phyloP scores from a whole-genome alignment of 768 basidiomycete genomes.

The Mrakia hoshinonis region DNA sequence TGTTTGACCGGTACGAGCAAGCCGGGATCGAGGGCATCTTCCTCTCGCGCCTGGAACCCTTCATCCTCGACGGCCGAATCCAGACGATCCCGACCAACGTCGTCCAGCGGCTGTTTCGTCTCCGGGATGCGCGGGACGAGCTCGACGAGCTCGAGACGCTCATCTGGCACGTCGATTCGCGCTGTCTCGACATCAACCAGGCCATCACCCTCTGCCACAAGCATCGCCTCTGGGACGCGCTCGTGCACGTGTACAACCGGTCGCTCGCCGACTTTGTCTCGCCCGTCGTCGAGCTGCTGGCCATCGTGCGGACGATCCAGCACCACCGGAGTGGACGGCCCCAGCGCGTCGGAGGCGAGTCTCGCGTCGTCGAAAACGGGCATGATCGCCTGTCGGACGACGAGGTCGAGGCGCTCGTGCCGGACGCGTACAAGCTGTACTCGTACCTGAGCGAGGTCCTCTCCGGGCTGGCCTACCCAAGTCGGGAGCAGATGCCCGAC shows the following conservation, averaged over 20 bases:
- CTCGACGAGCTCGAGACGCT: constrained; percentile 73
- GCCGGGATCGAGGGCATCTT: constrained; percentile 76
- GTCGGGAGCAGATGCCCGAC: constrained; percentile 58
- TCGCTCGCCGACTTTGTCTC: constrained; percentile 81
- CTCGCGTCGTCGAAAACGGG: constrained; percentile 16
- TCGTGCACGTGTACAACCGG: constrained; percentile 86
- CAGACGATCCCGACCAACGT: constrained; percentile 73
- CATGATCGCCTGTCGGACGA: constrained; percentile 33
- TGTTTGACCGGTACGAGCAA: constrained; percentile 81
- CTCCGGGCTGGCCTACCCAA: constrained; percentile 78
- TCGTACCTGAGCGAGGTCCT: constrained; percentile 74
- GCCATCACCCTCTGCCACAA: constrained; percentile 74
- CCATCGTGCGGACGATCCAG: constrained; percentile 61
- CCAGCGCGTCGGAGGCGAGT: constrained; percentile 29
- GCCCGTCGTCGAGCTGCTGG: constrained; percentile 75
- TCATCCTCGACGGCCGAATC: constrained; percentile 66
- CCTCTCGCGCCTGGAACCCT: constrained; percentile 68
- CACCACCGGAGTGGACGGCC: constrained; percentile 45
- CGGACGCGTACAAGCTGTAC: constrained; percentile 84
- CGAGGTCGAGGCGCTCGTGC: constrained; percentile 51
- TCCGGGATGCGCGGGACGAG: constrained; percentile 63
- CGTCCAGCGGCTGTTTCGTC: constrained; percentile 68
- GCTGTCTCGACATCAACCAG: constrained; percentile 86
- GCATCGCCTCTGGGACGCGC: constrained; percentile 78
- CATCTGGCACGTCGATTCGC: constrained; percentile 93